A percentile compares a stretch with the other conserved stretches of the same genome.
These are phyloP conservation scores for Evansstolkia leycettana DNA, from an alignment of 495 filamentous ascomycete species.

Conservation along the genomic window DNA sequence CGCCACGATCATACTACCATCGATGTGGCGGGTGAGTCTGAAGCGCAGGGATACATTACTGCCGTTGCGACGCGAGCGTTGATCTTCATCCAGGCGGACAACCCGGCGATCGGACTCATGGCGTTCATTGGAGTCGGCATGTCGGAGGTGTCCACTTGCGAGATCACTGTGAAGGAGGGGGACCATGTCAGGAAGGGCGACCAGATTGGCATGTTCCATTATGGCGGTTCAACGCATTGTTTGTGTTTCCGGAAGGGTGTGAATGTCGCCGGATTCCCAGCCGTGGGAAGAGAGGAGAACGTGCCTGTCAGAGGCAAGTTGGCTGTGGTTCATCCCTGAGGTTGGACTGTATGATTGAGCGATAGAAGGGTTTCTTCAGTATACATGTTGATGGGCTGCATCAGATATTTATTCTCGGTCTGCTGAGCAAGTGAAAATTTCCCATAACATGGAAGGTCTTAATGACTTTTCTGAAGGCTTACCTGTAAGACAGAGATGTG, in stretches of 20 bases:
- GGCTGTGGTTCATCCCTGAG: slow-evolving; percentile 21
- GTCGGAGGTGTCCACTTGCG: slow-evolving; percentile 59
- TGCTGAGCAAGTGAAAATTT: no score
- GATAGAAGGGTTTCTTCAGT: no score
- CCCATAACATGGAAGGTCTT: background rate
- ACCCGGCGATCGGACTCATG: slow-evolving; percentile 54
- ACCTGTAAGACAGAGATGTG: no score
- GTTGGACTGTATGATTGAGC: no score
- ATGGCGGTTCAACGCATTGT: slow-evolving; percentile 54
- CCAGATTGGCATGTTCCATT: slow-evolving; percentile 63
- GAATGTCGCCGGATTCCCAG: slow-evolving; percentile 33
- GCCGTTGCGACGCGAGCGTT: slow-evolving; percentile 45
- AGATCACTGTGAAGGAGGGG: slow-evolving; percentile 50
- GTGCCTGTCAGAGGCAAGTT: slow-evolving; percentile 43
- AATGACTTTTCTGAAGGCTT: no score
- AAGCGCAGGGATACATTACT: slow-evolving; percentile 50
- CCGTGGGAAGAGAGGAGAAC: slow-evolving; percentile 35
- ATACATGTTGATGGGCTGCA: no score
- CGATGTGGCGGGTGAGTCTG: slow-evolving; percentile 45
- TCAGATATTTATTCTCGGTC: no score
- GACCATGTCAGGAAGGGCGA: slow-evolving; percentile 53
- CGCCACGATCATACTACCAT: slow-evolving; percentile 40
- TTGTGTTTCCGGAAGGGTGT: slow-evolving; percentile 39
- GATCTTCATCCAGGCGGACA: slow-evolving; percentile 59
- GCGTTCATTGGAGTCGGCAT: slow-evolving; percentile 55